phyloP scores from a whole-genome alignment of 768 basidiomycete genomes.

The Tylopilus rubrobrunneus region DNA sequence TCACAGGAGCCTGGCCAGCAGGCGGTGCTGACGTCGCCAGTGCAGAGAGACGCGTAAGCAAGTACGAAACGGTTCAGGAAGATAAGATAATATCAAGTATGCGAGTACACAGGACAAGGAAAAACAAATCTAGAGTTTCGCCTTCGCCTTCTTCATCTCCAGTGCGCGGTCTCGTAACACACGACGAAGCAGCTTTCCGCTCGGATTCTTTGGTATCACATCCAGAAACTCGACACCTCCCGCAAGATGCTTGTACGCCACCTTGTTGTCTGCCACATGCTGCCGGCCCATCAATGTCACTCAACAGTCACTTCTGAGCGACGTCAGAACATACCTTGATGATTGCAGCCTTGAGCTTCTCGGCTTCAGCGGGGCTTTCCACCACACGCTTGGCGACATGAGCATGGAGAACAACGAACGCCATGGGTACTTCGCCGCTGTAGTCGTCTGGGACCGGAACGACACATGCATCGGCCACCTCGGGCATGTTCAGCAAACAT shows the following conservation, averaged over 20 bases:
- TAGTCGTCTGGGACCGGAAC: constrained; percentile 66
- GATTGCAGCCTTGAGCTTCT: constrained; percentile 43
- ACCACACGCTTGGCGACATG: constrained; percentile 37
- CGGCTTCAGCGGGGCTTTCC: constrained; percentile 26
- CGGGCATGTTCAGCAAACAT: constrained; percentile 55
- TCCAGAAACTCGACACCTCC: constrained; percentile 57
- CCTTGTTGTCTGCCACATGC: constrained; percentile 55
- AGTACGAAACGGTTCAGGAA: neutral
- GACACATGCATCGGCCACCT: constrained; percentile 60
- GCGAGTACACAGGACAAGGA: too few species aligned
- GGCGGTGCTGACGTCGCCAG: neutral
- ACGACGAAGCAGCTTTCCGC: constrained; percentile 54
- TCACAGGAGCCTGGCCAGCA: constrained; percentile 1
- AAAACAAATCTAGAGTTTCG: constrained; percentile 18
- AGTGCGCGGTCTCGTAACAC: constrained; percentile 50
- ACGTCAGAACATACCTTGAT: constrained; percentile 36
- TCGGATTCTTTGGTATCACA: constrained; percentile 59
- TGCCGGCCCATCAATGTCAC: constrained; percentile 14
- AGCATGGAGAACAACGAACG: constrained; percentile 54
- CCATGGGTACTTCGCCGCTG: constrained; percentile 68
- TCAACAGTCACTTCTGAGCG: neutral
- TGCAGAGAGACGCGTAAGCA: constrained; percentile 17
- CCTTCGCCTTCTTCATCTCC: constrained; percentile 20
- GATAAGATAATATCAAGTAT: too few species aligned
- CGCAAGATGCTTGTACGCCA: constrained; percentile 53